Evolutionary conservation across 139 green algal genomes (phyloP), one percentile per base, ranked within the genome.

Genomic region (Astrephomene gubernaculifera): DNA sequence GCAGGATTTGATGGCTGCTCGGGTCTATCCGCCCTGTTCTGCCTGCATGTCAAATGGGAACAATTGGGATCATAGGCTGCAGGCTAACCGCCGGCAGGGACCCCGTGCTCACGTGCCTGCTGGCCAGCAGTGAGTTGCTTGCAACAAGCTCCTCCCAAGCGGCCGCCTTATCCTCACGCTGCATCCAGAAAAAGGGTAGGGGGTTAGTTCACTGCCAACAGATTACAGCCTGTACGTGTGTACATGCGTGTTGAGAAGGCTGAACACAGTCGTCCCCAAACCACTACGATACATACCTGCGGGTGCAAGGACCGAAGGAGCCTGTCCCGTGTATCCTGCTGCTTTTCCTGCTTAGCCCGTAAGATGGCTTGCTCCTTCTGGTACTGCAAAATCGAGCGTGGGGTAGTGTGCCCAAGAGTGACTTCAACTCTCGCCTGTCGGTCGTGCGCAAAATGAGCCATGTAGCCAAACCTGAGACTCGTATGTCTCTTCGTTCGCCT

Each of bases 121-220:
- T 33, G 2, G 64, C 79, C 12, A 79, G 65, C 7, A 70, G 4
- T 2, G 49, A 33, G 44, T 86, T 86, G 25, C 35, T 35, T 1
- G 41, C 79, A 1, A 70, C 65, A 24, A 86, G 35, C 43, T 53
- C 79, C 10, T 78, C 65, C 65, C 36, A 70, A 2, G 65, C 65
- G 2, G 65, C 65, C 1, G 12, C 45, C 54, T 78, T 76, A 52
- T 86, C 79, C 53, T 86, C 79, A 1, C 49, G 64, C 79, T 85
- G 44, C 64, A 22, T 33, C 43, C 57, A n/a, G n/a, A n/a, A n/a
- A n/a, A n/a, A n/a, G n/a, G n/a, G n/a, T n/a, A n/a, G n/a, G n/a
- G n/a, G n/a, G n/a, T n/a, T n/a, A n/a, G n/a, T n/a, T n/a, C n/a
- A n/a, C n/a, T n/a, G n/a, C n/a, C n/a, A n/a, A n/a, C n/a, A n/a